phyloP scores from a whole-genome alignment of 2,329 filamentous ascomycete genomes.

The Delphinella strobiligena region DNA sequence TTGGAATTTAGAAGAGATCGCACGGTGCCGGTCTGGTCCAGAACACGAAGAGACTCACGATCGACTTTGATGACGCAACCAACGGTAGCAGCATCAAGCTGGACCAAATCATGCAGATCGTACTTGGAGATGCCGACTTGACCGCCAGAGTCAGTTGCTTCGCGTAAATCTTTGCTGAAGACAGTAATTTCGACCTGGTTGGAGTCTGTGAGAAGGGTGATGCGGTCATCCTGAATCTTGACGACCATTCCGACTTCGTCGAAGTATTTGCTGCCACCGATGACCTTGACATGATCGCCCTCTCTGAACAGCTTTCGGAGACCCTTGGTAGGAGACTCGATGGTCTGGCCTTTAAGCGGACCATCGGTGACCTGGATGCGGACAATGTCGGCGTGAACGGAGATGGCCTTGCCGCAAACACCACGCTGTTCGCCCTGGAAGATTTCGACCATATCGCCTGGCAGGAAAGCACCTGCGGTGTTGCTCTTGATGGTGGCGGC shows the following conservation, averaged over 20 bases:
- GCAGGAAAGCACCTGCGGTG: slow-evolving; percentile 71
- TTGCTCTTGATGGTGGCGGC: slow-evolving; percentile 81
- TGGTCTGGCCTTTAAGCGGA: slow-evolving; percentile 65
- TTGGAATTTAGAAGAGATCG: slow-evolving; percentile 80
- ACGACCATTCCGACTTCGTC: slow-evolving; percentile 97
- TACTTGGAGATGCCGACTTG: slow-evolving; percentile 78
- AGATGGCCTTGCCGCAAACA: slow-evolving; percentile 71
- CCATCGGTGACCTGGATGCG: slow-evolving; percentile 77
- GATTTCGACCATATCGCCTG: slow-evolving; percentile 92
- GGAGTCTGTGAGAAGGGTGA: slow-evolving; percentile 87
- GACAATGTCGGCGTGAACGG: slow-evolving; percentile 84
- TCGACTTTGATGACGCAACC: slow-evolving; percentile 92
- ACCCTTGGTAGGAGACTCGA: slow-evolving; percentile 86
- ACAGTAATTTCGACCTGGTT: slow-evolving; percentile 90
- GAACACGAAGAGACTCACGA: slow-evolving; percentile 74
- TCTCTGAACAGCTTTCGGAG: slow-evolving; percentile 85
- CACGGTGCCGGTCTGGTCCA: slow-evolving; percentile 80
- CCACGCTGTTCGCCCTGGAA: slow-evolving; percentile 93
- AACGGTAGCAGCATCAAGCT: slow-evolving; percentile 84
- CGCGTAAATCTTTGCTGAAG: slow-evolving; percentile 91
- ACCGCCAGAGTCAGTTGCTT: slow-evolving; percentile 83
- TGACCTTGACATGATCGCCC: slow-evolving; percentile 97
- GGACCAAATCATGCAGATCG: slow-evolving; percentile 84
- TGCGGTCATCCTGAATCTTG: slow-evolving; percentile 79
- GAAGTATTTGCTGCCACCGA: slow-evolving; percentile 84